Evolutionary conservation across 306 rosid species (phyloP).

Genomic region (Cyamopsis tetragonoloba): DNA sequence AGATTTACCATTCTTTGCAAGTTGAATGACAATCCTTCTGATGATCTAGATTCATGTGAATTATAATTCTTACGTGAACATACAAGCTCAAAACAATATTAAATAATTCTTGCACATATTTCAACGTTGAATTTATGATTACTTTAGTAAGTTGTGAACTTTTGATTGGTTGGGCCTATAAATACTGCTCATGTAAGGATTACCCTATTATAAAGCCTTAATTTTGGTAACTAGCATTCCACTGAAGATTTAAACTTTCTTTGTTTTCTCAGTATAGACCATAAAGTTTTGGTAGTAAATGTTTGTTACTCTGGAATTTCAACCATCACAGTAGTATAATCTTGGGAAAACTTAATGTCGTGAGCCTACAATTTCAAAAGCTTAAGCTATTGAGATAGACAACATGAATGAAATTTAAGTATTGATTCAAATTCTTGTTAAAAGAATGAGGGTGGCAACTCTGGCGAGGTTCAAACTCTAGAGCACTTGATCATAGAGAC

Average conservation of each 20-base stretch:
- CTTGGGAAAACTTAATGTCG: background rate
- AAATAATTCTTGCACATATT: no score
- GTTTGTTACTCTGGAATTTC: background rate
- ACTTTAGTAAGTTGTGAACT: no score
- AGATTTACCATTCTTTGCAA: slow-evolving; percentile 8
- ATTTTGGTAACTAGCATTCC: slow-evolving; percentile 1
- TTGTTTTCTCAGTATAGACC: background rate
- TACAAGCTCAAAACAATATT: no score
- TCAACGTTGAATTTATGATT: no score
- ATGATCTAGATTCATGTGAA: slow-evolving; percentile 9
- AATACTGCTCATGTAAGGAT: no score
- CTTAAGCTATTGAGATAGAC: background rate
- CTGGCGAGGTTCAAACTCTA: background rate
- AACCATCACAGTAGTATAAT: background rate
- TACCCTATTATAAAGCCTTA: no score
- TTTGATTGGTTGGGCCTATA: no score
- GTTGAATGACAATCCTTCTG: slow-evolving; percentile 18
- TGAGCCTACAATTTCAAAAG: background rate
- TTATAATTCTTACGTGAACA: no score
- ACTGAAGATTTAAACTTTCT: slow-evolving; percentile 4
- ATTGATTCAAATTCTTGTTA: background rate
- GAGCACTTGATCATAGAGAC: background rate
- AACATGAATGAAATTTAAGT: no score
- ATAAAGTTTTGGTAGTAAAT: background rate
- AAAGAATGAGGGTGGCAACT: background rate